Base-by-base conservation (phyloP, 2,329 filamentous ascomycete genomes). In the Leptoxyphium fumago region DNA sequence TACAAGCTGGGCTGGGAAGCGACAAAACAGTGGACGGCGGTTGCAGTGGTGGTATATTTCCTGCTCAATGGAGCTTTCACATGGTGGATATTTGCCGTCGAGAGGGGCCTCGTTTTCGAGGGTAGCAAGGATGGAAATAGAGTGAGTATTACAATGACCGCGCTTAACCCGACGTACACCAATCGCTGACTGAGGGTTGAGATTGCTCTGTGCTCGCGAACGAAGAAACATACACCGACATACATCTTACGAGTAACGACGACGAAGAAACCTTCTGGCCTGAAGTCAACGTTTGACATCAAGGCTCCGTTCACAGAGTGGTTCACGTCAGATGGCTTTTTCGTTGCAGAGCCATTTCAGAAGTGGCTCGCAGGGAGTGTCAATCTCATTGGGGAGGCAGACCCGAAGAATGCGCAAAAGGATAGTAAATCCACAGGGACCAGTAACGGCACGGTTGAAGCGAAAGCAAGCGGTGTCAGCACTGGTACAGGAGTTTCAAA, bases 1-100 rank as follows among this genome's bases (percentile, higher is more conserved):
- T 94, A 86, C 69, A 85, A 84, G 60, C 71, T 87, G 40, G 89
- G 88, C 54, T 96, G 91, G 73, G 85, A 94, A 50, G 70, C 66
- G 48, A 94, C 88, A 14, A 93, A 91, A 64, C 67, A 73, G 50
- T 89, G 80, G 68, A 93, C 89, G 0, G 74, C 83, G 2, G 74
- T 72, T 34, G 89, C 91, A 2, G 89, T 96, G 4, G 71, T 73
- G 10, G 60, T 80, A 13, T 98, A 98, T 68, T 79, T 84, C 38
- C 43, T 83, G 2, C 67, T 98, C 42, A 96, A 95, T 61, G 72
- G 74, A 28, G 69, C 74, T 2, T 73, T 96, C 54, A 88, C 84
- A 32, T 75, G 78, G 55, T 98, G 91, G 91, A 77, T 93, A 46
- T 83, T 78, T 72, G 73, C 73, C 18, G 81, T 91, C 18, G 91